Evolutionary conservation across 2,329 filamentous ascomycete species (phyloP).

Genomic region (Colletotrichum limetticola): DNA sequence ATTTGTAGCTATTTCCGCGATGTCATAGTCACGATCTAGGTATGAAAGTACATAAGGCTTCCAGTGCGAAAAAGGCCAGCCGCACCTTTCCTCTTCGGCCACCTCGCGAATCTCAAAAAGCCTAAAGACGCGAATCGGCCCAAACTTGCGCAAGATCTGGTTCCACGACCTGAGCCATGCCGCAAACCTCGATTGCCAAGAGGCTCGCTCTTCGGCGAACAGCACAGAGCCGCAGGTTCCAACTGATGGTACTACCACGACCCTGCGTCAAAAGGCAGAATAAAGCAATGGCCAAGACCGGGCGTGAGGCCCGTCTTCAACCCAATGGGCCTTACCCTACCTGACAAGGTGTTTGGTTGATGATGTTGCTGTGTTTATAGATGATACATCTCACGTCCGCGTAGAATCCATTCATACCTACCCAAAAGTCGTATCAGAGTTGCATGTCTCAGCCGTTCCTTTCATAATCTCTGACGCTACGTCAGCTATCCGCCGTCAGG

Average conservation of each 20-base stretch:
- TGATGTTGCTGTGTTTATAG: background rate
- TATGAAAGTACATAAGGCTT: background rate
- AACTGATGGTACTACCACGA: background rate
- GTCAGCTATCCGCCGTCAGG: background rate
- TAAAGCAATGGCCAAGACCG: background rate
- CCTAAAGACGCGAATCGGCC: background rate
- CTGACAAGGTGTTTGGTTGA: no score
- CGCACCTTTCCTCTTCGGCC: no score
- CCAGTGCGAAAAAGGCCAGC: background rate
- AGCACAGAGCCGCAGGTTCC: constrained; percentile 2
- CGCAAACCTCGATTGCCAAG: background rate
- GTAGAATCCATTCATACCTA: no score
- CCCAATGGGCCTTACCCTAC: no score
- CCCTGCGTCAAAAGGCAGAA: background rate
- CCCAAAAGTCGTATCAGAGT: background rate
- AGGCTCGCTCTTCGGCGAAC: background rate
- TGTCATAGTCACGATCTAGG: background rate
- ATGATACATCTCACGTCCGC: background rate
- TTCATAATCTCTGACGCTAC: background rate
- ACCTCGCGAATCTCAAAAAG: background rate
- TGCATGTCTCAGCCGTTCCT: background rate
- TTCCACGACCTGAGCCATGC: background rate
- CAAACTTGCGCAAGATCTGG: background rate
- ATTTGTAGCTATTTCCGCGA: no score
- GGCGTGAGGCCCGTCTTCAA: background rate